Conservation (phyloP, 2,329 filamentous ascomycete species). For the Nemania sp. region DNA sequence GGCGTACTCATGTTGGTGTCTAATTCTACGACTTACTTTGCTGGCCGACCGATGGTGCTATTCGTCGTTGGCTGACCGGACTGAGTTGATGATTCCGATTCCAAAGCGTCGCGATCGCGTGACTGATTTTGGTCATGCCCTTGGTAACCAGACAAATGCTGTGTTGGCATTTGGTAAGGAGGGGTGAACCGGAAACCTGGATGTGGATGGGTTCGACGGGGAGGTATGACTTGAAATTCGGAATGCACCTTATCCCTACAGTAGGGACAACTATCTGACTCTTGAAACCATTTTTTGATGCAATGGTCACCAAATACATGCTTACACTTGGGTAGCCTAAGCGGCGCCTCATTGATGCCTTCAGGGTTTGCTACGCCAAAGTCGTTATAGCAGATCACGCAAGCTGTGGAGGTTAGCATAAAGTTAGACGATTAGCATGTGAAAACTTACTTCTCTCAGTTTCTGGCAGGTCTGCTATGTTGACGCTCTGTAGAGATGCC, state of each 20-base stretch:
- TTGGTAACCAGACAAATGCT: conserved; percentile 29
- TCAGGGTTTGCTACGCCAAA: conserved; percentile 69
- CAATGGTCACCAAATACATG: conserved; percentile 74
- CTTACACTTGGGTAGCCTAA: conserved; percentile 71
- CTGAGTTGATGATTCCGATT: conserved; percentile 35
- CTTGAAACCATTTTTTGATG: conserved; percentile 74
- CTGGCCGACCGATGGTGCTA: conserved; percentile 7
- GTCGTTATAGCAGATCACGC: conserved; percentile 74
- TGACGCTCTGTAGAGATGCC: conserved; percentile 60
- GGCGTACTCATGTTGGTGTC: not conserved
- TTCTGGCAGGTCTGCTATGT: conserved; percentile 59
- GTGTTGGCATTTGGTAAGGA: conserved; percentile 44
- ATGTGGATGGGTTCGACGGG: conserved; percentile 23
- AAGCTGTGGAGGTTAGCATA: conserved; percentile 57
- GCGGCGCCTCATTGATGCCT: conserved; percentile 66
- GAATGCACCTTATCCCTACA: conserved; percentile 72
- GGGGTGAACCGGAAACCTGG: conserved; percentile 45
- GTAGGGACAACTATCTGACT: conserved; percentile 73
- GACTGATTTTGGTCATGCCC: conserved; percentile 25
- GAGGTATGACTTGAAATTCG: conserved; percentile 51
- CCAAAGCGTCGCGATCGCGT: conserved; percentile 36
- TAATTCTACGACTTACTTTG: conserved; percentile 20
- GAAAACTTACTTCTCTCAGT: conserved; percentile 60
- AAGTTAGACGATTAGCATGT: conserved; percentile 3
- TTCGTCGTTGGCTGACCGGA: conserved; percentile 23